These are phyloP conservation scores for Mycena polygramma DNA, from an alignment of 768 basidiomycete species.

Conservation along the genomic window DNA sequence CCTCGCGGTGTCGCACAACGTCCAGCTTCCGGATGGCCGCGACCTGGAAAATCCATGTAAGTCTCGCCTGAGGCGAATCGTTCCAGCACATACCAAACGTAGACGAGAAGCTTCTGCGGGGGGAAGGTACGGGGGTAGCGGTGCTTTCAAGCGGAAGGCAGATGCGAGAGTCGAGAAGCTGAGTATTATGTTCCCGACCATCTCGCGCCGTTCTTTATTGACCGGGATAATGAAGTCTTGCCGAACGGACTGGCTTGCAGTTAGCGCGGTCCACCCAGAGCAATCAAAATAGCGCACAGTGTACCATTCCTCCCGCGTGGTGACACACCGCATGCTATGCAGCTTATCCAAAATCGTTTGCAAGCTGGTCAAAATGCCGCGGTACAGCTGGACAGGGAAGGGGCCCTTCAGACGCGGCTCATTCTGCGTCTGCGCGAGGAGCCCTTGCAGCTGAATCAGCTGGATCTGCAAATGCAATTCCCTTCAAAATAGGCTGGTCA, in stretches of 20 bases:
- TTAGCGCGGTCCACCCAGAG: conserved; percentile 14
- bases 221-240: conserved; percentile 93
- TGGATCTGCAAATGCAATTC: conserved; percentile 95
- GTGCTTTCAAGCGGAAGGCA: conserved; percentile 87
- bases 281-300: conserved; percentile 62
- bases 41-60: conserved; percentile 60
- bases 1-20: conserved; percentile 88
- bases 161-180: conserved; percentile 86
- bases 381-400: conserved; percentile 89
- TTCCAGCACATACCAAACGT: conserved; percentile 69
- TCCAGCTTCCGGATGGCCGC: conserved; percentile 86
- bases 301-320: conserved; percentile 95
- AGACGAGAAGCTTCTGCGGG: conserved; percentile 90
- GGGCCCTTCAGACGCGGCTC: conserved; percentile 97
- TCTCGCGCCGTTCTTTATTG: conserved; percentile 88
- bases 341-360: conserved; percentile 90
- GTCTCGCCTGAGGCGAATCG: background rate
- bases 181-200: conserved; percentile 95
- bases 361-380: conserved; percentile 83
- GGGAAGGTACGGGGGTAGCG: conserved; percentile 96
- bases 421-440: conserved; percentile 91
- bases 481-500: conserved; percentile 59
- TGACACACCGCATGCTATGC: conserved; percentile 98
- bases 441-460: conserved; percentile 84
- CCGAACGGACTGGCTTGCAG: conserved; percentile 72